These are phyloP conservation scores for Cordia subcordata DNA, from an alignment of 257 asterid species.

Conservation along the genomic window DNA sequence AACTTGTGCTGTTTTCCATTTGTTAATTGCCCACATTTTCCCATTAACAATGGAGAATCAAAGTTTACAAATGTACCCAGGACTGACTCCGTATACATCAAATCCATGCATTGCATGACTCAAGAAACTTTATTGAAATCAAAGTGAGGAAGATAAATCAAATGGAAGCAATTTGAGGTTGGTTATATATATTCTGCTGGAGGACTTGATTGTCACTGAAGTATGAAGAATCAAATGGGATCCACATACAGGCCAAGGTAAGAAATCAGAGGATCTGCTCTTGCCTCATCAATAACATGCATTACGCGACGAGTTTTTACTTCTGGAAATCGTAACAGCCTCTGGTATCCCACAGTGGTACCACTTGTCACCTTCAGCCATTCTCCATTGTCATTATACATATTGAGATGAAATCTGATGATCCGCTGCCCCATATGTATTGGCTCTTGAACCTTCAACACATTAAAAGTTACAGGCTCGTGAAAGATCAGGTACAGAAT, in stretches of 20 bases:
- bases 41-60: no score
- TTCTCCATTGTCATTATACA: constrained; percentile 32
- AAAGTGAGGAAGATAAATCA: constrained; percentile 11
- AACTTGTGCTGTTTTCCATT: no score
- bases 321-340: constrained; percentile 51
- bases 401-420: constrained; percentile 55
- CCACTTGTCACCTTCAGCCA: constrained; percentile 59
- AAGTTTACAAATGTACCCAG: no score
- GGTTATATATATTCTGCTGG: constrained; percentile 17
- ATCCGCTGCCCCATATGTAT: constrained; percentile 96
- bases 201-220: constrained; percentile 30
- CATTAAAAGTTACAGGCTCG: constrained; percentile 47
- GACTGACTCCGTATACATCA: no score
- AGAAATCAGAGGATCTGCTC: constrained; percentile 64
- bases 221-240: constrained; percentile 29
- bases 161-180: constrained; percentile 14
- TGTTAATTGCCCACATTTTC: no score
- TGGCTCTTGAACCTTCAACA: constrained; percentile 86
- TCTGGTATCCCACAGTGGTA: constrained; percentile 85
- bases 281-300: constrained; percentile 50
- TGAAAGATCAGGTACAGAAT: constrained; percentile 36
- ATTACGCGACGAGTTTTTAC: constrained; percentile 42
- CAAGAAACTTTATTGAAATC: no score
- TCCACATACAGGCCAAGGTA: constrained; percentile 63
- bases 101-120: no score